Base-by-base conservation (phyloP, 2,329 filamentous ascomycete genomes). In the Tolypocladium sp. region DNA sequence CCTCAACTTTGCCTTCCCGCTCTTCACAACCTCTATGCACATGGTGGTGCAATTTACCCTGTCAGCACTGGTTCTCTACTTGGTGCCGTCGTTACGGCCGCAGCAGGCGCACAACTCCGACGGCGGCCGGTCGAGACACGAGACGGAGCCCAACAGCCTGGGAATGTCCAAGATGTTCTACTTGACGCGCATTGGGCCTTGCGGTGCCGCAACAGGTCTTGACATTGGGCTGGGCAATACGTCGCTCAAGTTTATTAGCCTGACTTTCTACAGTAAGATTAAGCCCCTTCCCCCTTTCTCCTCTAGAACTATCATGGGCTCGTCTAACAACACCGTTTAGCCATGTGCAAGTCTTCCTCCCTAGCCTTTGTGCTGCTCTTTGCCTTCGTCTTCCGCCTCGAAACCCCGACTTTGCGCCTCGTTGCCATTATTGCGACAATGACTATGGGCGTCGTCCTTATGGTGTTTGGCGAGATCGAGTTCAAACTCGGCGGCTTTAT, bases 331-430 rank as follows among this genome's bases (percentile, higher is more conserved):
- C 17, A 15, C 20, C 33, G 27, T 25, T 5, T 63, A 88, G 86
- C 94, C 61, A 97, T 99, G 94, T 97, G 94, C 77, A 99, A 99
- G 82, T 97, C 93, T 7, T 97, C 92, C 12, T 91, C 93, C 20
- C 83, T 99, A 27, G 92, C 91, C 52, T 99, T 97, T 70, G 94
- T 99, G 58, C 86, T 99, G 27, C 74, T 96, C 55, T 99, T 99
- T 71, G 94, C 94, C 63, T 96, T 99, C 70, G 72, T 96, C 55
- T 97, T 99, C 78, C 87, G 90, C 57, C 86, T 99, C 57, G 94
- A 99, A 74, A 84, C 84, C 13, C 91, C 91, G 0, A 97, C 93
- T 0, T 86, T 89, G 80, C 90, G 88, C 66, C 83, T 99, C 10
- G 88, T 96, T 44, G 80, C 82, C 64, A 94, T 97, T 65, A 97